phyloP scores from a whole-genome alignment of 805 yeast genomes.

The Starmerella etchellsii region DNA sequence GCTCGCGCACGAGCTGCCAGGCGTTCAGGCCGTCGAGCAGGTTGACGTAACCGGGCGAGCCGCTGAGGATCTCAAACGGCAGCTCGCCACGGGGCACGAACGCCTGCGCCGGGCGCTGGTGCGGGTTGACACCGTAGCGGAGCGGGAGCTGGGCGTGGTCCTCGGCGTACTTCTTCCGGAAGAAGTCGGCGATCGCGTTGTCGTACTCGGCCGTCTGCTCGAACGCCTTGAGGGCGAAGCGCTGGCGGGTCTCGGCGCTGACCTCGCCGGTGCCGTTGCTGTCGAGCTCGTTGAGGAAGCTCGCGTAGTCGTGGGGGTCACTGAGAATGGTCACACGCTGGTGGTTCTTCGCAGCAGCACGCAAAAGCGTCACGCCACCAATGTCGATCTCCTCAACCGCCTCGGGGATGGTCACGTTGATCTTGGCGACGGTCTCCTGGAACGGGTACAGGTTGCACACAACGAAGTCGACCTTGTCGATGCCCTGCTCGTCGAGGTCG shows the following conservation, averaged over 20 bases:
- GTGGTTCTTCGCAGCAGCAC: conserved; percentile 99
- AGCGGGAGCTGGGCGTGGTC: conserved; percentile 78
- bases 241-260: conserved; percentile 60
- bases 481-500: conserved; percentile 78
- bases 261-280: conserved; percentile 26
- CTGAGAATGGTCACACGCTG: conserved; percentile 88
- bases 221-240: conserved; percentile 87
- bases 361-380: conserved; percentile 91
- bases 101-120: conserved; percentile 98
- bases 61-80: conserved; percentile 86
- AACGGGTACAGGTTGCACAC: conserved; percentile 97
- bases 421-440: conserved; percentile 92
- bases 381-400: conserved; percentile 98
- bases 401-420: conserved; percentile 88
- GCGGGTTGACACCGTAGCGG: conserved; percentile 98
- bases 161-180: conserved; percentile 94
- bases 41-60: conserved; percentile 97
- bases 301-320: conserved; percentile 87
- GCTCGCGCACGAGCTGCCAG: conserved; percentile 97
- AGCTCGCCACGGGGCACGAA: conserved; percentile 73
- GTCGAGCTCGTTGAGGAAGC: conserved; percentile 68
- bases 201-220: conserved; percentile 98
- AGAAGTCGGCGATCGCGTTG: conserved; percentile 87
- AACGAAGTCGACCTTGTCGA: conserved; percentile 91
- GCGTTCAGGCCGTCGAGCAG: conserved; percentile 92